Evolutionary conservation across 495 filamentous ascomycete genomes (phyloP).

Genomic region (Zalerion maritima): DNA sequence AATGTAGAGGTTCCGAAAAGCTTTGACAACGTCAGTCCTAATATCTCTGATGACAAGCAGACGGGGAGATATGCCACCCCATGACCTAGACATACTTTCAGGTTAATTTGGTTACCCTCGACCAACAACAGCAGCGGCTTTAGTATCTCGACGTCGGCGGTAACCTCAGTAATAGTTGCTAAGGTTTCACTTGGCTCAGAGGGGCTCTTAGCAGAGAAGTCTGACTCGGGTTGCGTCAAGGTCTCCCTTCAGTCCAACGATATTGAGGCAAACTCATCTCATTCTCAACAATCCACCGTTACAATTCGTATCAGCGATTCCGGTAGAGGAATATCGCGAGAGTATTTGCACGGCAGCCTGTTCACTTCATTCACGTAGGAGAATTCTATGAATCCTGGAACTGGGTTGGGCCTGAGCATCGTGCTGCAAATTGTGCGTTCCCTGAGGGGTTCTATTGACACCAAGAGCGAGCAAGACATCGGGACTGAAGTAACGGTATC

Average conservation of each 20-base stretch:
- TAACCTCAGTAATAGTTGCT: background rate
- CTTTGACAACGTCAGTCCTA: background rate
- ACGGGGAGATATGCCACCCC: too few species aligned
- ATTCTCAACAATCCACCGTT: slow-evolving; percentile 7
- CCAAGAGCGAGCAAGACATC: slow-evolving; percentile 34
- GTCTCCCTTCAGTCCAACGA: slow-evolving; percentile 11
- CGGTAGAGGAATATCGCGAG: slow-evolving; percentile 38
- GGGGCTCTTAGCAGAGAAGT: slow-evolving; percentile 1
- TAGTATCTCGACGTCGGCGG: background rate
- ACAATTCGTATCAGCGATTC: slow-evolving; percentile 12
- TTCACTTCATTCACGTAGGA: slow-evolving; percentile 51
- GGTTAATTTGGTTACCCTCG: slow-evolving; percentile 1
- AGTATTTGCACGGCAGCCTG: slow-evolving; percentile 42
- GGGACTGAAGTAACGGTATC: slow-evolving; percentile 42
- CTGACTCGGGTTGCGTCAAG: slow-evolving; percentile 15
- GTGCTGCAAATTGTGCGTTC: slow-evolving; percentile 42
- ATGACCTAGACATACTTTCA: background rate
- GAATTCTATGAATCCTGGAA: slow-evolving; percentile 37
- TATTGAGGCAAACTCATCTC: slow-evolving; percentile 3
- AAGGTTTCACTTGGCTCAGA: background rate
- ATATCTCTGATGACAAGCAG: background rate
- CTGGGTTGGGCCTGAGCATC: slow-evolving; percentile 45
- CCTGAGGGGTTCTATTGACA: slow-evolving; percentile 37
- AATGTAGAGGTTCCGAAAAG: background rate
- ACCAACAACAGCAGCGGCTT: slow-evolving; percentile 1